Evolutionary conservation across 2,329 filamentous ascomycete species (phyloP), one percentile per base, ranked within the genome.

Genomic region (Ceratocystis papillata): DNA sequence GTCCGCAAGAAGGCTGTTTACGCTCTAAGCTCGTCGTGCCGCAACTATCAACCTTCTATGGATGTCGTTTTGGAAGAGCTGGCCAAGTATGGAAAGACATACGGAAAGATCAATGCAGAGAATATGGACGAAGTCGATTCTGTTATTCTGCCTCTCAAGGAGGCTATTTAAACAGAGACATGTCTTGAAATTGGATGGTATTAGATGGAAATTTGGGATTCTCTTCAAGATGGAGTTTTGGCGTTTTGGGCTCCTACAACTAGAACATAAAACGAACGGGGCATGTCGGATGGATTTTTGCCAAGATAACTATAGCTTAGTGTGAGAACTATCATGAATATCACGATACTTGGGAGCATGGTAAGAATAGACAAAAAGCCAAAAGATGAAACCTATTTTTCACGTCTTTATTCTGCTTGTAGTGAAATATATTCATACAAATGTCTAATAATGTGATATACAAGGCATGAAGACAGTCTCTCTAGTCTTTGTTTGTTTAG

Each of bases 1-100:
- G 88, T 91, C 63, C 82, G 92, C 70, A 87, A 89, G 75, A 99
- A 96, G 81, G 90, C 92, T 15, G 80, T 96, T 37, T 92, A 91
- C 72, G 94, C 93, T 12, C 81, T 99, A 61, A 96, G 90, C 73
- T 93, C 87, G 15, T 88, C 85, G 4, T 83, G 90, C 65, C 82
- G 94, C 74, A 99, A 99, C 75, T 96, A 90, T 75, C 93, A 96
- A 77, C 88, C 90, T 1, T 87, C 87, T 30, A 80, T 93, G 76
- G 87, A 90, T 74, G 78, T 80, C 28, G 79, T 91, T 68, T 83
- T 86, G 0, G 79, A 81, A 45, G 82, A 87, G 71, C 77, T 88
- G 72, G 76, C 75, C 22, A 83, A 83, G 71, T 75, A 78, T 61
- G 83, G 84, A 62, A 81, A 84, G 1, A 75, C 76, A 5, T 79